phyloP scores from a whole-genome alignment of 345 rosid genomes.

The Geranium brycei region DNA sequence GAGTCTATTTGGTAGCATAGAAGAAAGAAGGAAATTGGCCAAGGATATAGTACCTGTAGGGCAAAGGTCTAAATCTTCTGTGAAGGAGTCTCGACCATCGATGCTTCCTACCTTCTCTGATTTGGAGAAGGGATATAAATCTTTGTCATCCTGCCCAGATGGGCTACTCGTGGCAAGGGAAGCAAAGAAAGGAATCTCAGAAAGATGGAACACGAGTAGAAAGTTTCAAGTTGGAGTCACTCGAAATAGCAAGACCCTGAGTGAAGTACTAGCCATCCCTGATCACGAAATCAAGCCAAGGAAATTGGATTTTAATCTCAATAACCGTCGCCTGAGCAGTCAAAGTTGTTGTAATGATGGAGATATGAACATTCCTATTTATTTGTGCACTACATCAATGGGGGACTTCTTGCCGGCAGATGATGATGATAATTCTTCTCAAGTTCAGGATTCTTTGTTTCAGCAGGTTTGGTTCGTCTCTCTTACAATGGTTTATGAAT shows the following conservation, averaged over 20 bases:
- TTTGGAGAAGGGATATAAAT: constrained; percentile 16
- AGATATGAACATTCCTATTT: constrained; percentile 1
- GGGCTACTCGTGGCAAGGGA: constrained; percentile 13
- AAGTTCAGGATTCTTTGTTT: too few relatives aligned
- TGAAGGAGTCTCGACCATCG: too few relatives aligned
- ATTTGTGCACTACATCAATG: constrained; percentile 10
- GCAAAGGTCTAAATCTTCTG: too few relatives aligned
- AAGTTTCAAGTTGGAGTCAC: constrained; percentile 16
- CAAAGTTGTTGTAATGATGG: background rate
- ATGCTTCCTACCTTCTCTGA: constrained; percentile 20
- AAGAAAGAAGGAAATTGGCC: too few relatives aligned
- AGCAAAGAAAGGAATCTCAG: constrained; percentile 19
- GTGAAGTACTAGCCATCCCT: constrained; percentile 19
- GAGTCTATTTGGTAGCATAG: too few relatives aligned
- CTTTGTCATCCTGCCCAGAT: constrained; percentile 5
- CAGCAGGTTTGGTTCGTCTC: too few relatives aligned
- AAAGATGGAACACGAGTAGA: constrained; percentile 22
- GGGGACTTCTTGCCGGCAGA: too few relatives aligned
- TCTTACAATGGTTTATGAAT: too few relatives aligned
- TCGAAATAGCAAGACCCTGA: constrained; percentile 13
- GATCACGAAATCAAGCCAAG: constrained; percentile 4
- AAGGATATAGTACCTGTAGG: too few relatives aligned
- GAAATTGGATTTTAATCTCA: background rate
- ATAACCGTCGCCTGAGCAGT: constrained; percentile 3
- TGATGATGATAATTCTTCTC: too few relatives aligned